A percentile compares a stretch with the other conserved stretches of the same genome.
These are phyloP conservation scores for Penicillium thymicola DNA, from an alignment of 2,329 filamentous ascomycete genomes.

Conservation along the genomic window DNA sequence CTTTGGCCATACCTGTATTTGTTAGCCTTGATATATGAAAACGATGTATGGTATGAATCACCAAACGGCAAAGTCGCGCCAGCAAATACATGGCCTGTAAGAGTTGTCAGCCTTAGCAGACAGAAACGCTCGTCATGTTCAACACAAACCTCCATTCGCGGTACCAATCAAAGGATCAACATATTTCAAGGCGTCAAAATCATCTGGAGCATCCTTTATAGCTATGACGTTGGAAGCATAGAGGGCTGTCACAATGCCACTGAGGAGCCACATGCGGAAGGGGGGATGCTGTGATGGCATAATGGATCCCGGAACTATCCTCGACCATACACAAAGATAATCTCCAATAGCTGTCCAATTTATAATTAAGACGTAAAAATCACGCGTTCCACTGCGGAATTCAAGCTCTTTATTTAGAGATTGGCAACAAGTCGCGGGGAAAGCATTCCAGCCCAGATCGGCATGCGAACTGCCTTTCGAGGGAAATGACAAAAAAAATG, in stretches of 20 bases:
- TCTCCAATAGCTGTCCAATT: not conserved
- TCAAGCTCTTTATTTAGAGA: slow-evolving; percentile 13
- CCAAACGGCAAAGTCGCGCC: slow-evolving; percentile 55
- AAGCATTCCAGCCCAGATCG: slow-evolving; percentile 20
- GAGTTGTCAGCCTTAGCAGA: not conserved
- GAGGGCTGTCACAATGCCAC: slow-evolving; percentile 8
- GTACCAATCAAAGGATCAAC: slow-evolving; percentile 56
- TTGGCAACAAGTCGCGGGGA: slow-evolving; percentile 7
- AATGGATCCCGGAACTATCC: not conserved
- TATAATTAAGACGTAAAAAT: not conserved
- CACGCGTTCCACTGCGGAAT: not conserved
- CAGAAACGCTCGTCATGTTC: not conserved
- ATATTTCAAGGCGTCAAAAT: slow-evolving; percentile 40
- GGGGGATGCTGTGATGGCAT: slow-evolving; percentile 9
- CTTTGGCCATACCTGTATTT: slow-evolving; percentile 51
- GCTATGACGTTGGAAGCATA: slow-evolving; percentile 10
- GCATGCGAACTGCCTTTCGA: slow-evolving; percentile 9
- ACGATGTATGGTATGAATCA: slow-evolving; percentile 10
- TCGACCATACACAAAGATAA: not conserved
- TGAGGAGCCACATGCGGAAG: not conserved
- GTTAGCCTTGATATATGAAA: not conserved
- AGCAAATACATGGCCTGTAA: slow-evolving; percentile 54
- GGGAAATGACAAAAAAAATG: not conserved
- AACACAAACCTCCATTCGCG: slow-evolving; percentile 44
- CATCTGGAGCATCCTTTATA: not conserved